These are phyloP conservation scores for Cladophialophora chaetospira DNA, from an alignment of 2,329 filamentous ascomycete genomes.

Conservation along the genomic window DNA sequence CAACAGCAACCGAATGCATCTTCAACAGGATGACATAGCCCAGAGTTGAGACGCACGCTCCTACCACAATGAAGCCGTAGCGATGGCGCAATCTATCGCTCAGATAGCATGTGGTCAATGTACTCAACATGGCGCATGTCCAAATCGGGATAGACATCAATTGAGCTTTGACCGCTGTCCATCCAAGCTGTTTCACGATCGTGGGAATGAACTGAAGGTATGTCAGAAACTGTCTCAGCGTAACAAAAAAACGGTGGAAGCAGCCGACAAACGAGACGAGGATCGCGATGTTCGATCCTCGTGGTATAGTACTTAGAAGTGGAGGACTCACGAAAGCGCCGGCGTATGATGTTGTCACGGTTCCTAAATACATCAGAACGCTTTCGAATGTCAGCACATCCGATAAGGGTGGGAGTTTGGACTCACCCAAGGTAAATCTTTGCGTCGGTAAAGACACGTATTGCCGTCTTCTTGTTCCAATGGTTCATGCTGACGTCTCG, in stretches of 20 bases:
- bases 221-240: no score
- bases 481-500: conserved; percentile 34
- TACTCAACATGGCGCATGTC: conserved; percentile 28
- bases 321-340: no score
- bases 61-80: not conserved
- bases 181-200: conserved; percentile 39
- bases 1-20: conserved; percentile 17
- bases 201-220: conserved; percentile 43
- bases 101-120: not conserved
- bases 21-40: not conserved
- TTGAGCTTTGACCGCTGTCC: conserved; percentile 36
- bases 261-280: no score
- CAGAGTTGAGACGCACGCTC: not conserved
- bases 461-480: conserved; percentile 33
- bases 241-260: no score
- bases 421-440: conserved; percentile 35
- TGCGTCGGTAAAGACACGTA: conserved; percentile 36
- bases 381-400: conserved; percentile 5
- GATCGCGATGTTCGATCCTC: no score
- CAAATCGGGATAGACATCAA: conserved; percentile 41
- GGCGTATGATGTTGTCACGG: conserved; percentile 38
- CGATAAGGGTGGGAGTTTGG: conserved; percentile 17
- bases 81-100: not conserved
- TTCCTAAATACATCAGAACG: conserved; percentile 37
- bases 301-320: no score